These are phyloP conservation scores for Linnemannia zychae DNA, from an alignment of 192 early-diverging fungal species.

Conservation along the genomic window DNA sequence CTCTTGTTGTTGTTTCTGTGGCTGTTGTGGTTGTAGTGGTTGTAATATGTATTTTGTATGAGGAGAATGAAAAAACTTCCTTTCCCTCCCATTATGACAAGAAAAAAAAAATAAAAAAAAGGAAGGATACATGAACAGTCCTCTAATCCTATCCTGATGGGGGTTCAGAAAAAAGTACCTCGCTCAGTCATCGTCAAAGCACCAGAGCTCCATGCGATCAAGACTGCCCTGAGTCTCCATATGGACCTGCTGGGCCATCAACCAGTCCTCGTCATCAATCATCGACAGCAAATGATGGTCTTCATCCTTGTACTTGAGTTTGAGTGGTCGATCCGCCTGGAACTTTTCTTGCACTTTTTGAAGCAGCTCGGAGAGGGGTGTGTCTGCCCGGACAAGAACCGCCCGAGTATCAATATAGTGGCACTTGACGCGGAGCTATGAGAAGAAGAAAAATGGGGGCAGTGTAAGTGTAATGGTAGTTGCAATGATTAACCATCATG, in stretches of 20 bases:
- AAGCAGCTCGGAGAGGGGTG: constrained; percentile 67
- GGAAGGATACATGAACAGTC: too few species aligned
- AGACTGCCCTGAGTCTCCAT: constrained; percentile 21
- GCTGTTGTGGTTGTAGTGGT: too few species aligned
- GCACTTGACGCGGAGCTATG: constrained; percentile 70
- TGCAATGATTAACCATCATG: not conserved
- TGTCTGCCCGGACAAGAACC: constrained; percentile 64
- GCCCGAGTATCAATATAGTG: constrained; percentile 76
- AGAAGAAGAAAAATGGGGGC: not conserved
- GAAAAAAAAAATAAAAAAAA: too few species aligned
- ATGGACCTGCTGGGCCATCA: constrained; percentile 67
- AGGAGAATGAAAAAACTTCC: too few species aligned
- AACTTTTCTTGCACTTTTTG: constrained; percentile 75
- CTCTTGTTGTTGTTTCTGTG: too few species aligned
- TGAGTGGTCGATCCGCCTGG: constrained; percentile 57
- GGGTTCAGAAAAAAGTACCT: not conserved
- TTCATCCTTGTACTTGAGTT: constrained; percentile 89
- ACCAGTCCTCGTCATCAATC: constrained; percentile 93
- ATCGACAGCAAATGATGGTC: constrained; percentile 86
- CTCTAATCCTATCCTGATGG: not conserved
- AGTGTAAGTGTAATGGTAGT: constrained; percentile 1
- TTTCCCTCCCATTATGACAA: too few species aligned
- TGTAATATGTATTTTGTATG: too few species aligned
- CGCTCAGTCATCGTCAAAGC: constrained; percentile 44
- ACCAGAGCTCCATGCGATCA: constrained; percentile 53